Evolutionary conservation across 331 rosid species (phyloP).

Genomic region (Saraca asoca): DNA sequence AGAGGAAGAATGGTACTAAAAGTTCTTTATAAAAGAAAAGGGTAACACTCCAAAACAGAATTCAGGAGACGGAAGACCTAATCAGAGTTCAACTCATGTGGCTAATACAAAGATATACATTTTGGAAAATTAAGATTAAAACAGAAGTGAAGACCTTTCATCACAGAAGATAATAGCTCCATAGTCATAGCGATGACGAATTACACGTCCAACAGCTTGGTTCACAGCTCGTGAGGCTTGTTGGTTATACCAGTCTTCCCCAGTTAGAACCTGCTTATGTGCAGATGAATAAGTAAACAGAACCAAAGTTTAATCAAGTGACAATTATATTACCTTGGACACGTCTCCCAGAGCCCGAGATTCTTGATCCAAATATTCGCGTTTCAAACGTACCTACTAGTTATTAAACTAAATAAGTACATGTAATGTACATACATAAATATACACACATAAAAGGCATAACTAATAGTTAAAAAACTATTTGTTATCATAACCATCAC

Average conservation of each 20-base stretch:
- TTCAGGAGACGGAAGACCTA: not conserved
- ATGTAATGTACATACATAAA: constrained; percentile 16
- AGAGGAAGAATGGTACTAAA: not conserved
- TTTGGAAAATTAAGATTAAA: constrained; percentile 26
- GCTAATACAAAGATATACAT: constrained; percentile 27
- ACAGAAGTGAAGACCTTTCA: constrained; percentile 64
- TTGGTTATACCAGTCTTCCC: constrained; percentile 96
- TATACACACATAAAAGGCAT: not conserved
- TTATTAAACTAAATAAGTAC: constrained; percentile 33
- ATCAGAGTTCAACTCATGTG: constrained; percentile 12
- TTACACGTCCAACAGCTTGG: constrained; percentile 97
- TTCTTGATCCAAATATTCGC: constrained; percentile 78
- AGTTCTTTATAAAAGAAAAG: too few species aligned
- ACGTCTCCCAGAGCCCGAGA: constrained; percentile 49
- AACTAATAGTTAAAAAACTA: too few species aligned
- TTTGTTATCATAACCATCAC: too few species aligned
- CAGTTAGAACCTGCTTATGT: constrained; percentile 58
- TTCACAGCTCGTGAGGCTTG: constrained; percentile 97
- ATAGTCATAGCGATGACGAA: constrained; percentile 94
- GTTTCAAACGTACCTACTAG: constrained; percentile 87
- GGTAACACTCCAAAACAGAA: constrained; percentile 11
- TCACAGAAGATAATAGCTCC: constrained; percentile 94
- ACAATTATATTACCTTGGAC: constrained; percentile 52
- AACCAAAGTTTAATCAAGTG: constrained; percentile 29
- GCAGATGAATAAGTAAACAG: constrained; percentile 27